These are phyloP conservation scores for Reticulascus tulasneorum DNA, from an alignment of 2,329 filamentous ascomycete species.

Conservation along the genomic window DNA sequence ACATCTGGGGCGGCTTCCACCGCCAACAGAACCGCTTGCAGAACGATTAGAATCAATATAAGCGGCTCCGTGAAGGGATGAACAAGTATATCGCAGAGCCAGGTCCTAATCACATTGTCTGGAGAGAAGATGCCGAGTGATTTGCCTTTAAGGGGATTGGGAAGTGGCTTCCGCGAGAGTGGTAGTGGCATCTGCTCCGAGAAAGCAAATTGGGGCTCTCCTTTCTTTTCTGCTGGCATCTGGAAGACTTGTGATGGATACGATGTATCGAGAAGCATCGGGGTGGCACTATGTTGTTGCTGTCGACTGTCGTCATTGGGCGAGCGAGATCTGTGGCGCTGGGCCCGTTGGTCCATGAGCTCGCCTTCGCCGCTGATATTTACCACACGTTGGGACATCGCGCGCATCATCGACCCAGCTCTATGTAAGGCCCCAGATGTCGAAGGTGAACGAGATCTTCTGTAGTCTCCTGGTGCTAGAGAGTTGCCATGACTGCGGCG, in stretches of 20 bases:
- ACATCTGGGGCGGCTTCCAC: conserved; percentile 76
- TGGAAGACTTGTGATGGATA: conserved; percentile 47
- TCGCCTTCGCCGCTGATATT: conserved; percentile 94
- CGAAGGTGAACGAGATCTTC: conserved; percentile 59
- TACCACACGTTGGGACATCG: conserved; percentile 95
- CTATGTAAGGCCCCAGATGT: conserved; percentile 61
- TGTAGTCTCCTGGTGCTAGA: conserved; percentile 44
- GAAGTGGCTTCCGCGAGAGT: conserved; percentile 32
- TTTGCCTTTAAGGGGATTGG: conserved; percentile 82
- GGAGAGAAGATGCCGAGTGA: conserved; percentile 81
- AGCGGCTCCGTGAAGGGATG: conserved; percentile 82
- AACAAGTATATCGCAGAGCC: conserved; percentile 78
- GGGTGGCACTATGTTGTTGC: conserved; percentile 28
- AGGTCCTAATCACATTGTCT: conserved; percentile 68
- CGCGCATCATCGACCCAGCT: conserved; percentile 72
- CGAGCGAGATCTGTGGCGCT: conserved; percentile 56
- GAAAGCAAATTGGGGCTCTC: conserved; percentile 25
- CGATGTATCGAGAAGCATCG: conserved; percentile 40
- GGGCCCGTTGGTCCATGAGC: conserved; percentile 67
- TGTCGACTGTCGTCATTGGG: conserved; percentile 50
- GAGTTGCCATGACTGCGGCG: conserved; percentile 56
- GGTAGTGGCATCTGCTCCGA: conserved; percentile 25
- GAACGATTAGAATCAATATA: conserved; percentile 80
- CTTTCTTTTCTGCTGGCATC: conserved; percentile 42
- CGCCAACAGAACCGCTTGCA: conserved; percentile 84